Percentiles rank a stretch among this genome's conserved stretches.
phyloP scores from a whole-genome alignment of 2,329 filamentous ascomycete species.

The Calonectria hawksworthii region DNA sequence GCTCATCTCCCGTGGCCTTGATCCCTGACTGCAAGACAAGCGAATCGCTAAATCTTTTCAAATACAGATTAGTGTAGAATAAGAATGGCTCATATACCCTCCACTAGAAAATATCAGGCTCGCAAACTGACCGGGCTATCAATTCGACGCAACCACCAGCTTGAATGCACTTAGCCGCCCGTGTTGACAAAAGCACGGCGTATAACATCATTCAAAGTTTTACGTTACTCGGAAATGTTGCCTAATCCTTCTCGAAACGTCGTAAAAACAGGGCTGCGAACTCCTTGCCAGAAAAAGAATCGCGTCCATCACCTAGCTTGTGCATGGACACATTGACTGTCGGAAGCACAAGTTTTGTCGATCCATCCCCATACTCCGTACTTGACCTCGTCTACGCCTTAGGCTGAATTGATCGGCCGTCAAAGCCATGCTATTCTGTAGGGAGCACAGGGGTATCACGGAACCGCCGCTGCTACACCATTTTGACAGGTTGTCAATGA shows the following conservation, averaged over 20 bases:
- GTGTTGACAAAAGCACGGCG: background rate
- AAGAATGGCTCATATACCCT: background rate
- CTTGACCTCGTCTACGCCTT: background rate
- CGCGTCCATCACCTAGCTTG: background rate
- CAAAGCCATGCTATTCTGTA: background rate
- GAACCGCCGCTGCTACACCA: background rate
- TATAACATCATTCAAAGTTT: background rate
- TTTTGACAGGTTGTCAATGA: background rate
- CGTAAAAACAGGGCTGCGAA: background rate
- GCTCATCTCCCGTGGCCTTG: background rate
- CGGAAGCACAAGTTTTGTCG: background rate
- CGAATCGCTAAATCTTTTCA: background rate
- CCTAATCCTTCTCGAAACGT: background rate
- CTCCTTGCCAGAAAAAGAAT: background rate
- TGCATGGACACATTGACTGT: background rate
- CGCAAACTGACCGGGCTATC: background rate
- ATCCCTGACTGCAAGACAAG: background rate
- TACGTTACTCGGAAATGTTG: background rate
- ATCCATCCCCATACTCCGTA: background rate
- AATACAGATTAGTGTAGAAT: background rate
- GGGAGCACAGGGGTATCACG: background rate
- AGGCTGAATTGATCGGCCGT: background rate
- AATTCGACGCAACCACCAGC: background rate
- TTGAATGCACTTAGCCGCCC: background rate
- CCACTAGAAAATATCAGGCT: background rate